These are phyloP conservation scores for Favolaschia claudopus DNA, from an alignment of 768 basidiomycete genomes.

Conservation along the genomic window DNA sequence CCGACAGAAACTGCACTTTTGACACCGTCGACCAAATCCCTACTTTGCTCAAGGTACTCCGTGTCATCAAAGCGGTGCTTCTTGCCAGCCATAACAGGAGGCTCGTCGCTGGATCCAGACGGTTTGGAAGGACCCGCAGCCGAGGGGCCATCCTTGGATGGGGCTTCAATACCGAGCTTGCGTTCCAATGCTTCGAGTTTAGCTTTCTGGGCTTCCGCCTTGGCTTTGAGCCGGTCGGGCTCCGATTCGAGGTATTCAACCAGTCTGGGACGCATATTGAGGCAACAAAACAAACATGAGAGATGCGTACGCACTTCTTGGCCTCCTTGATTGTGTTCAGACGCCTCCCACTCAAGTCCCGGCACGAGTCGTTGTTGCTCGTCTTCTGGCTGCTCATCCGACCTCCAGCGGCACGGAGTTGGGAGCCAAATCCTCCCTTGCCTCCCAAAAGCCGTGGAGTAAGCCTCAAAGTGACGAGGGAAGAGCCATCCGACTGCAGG, in stretches of 20 bases:
- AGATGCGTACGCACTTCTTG: conserved; percentile 68
- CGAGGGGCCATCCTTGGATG: conserved; percentile 41
- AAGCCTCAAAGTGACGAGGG: conserved; percentile 74
- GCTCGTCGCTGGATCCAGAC: conserved; percentile 38
- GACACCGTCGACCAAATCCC: conserved; percentile 90
- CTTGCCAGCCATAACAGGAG: conserved; percentile 66
- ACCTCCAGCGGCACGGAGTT: conserved; percentile 95
- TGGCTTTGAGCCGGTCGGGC: conserved; percentile 80
- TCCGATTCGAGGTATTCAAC: conserved; percentile 88
- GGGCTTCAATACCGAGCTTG: conserved; percentile 73
- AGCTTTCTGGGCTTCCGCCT: conserved; percentile 76
- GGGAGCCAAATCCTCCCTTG: conserved; percentile 97
- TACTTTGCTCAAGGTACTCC: conserved; percentile 90
- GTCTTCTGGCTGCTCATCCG: conserved; percentile 97
- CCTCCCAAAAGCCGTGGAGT: conserved; percentile 82
- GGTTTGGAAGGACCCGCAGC: conserved; percentile 40
- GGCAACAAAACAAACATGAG: not conserved
- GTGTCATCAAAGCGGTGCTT: conserved; percentile 93
- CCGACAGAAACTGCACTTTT: conserved; percentile 90
- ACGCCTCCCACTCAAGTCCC: conserved; percentile 89
- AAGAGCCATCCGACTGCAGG: conserved; percentile 32
- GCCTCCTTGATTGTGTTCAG: conserved; percentile 97
- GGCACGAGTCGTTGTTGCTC: conserved; percentile 92
- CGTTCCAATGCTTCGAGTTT: conserved; percentile 88
- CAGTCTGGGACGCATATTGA: too few species aligned